Evolutionary conservation across 108 stramenopile species (phyloP).

Genomic region (Schizochytrium sp.): DNA sequence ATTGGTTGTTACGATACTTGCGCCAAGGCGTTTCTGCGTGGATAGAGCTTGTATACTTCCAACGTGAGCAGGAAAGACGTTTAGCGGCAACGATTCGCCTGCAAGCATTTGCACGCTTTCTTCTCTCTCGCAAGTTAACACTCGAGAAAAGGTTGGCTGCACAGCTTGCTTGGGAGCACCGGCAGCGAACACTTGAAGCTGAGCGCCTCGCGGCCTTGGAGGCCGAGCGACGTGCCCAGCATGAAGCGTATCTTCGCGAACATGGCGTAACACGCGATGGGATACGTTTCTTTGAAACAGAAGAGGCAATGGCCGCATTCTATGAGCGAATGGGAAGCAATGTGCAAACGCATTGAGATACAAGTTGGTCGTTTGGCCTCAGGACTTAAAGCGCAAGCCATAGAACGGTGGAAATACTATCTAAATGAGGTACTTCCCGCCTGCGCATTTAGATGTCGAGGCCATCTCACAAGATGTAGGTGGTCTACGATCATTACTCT

Average conservation of each 20-base stretch:
- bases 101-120: background rate
- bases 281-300: background rate
- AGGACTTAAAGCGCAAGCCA: background rate
- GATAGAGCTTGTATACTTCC: background rate
- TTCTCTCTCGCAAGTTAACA: slow-evolving; percentile 41
- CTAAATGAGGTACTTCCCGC: background rate
- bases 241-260: slow-evolving; percentile 27
- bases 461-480: slow-evolving; percentile 35
- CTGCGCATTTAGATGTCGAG: slow-evolving; percentile 35
- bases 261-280: slow-evolving; percentile 46
- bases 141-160: slow-evolving; percentile 28
- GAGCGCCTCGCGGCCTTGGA: background rate
- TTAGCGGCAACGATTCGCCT: background rate
- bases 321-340: background rate
- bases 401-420: background rate
- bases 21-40: background rate
- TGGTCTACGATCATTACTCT: background rate
- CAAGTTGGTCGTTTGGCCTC: background rate
- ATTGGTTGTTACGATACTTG: background rate
- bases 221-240: background rate
- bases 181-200: background rate
- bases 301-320: slow-evolving; percentile 28
- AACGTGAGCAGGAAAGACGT: background rate
- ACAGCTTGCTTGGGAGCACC: slow-evolving; percentile 44
- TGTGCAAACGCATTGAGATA: background rate